These are phyloP conservation scores for Elasticomyces elasticus DNA, from an alignment of 495 filamentous ascomycete species.

Conservation along the genomic window DNA sequence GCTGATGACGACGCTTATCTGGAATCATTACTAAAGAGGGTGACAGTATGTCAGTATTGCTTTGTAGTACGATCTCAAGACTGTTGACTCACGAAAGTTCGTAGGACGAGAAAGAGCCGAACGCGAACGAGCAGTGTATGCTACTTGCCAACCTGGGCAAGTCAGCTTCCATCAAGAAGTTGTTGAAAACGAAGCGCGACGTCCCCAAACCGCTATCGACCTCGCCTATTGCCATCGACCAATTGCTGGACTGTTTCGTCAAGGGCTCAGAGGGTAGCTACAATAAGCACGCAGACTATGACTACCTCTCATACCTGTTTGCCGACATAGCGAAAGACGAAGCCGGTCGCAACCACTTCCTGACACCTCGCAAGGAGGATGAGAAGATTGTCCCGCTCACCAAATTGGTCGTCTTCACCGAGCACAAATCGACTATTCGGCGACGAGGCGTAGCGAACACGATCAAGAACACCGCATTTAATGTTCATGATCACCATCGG, in stretches of 20 bases:
- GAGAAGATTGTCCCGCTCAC: conserved; percentile 62
- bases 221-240: conserved; percentile 66
- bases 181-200: conserved; percentile 54
- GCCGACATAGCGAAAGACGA: conserved; percentile 73
- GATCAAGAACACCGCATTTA: conserved; percentile 77
- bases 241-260: conserved; percentile 91
- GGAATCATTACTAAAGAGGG: conserved; percentile 55
- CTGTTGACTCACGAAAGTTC: neutral
- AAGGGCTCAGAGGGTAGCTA: conserved; percentile 70
- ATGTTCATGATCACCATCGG: conserved; percentile 56
- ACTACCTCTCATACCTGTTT: conserved; percentile 88
- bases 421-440: conserved; percentile 67
- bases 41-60: conserved; percentile 56
- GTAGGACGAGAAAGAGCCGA: conserved; percentile 54
- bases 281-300: conserved; percentile 79
- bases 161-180: conserved; percentile 55
- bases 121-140: conserved; percentile 81
- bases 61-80: conserved; percentile 18
- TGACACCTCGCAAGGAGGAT: conserved; percentile 63
- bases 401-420: conserved; percentile 86
- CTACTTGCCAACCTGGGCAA: conserved; percentile 87
- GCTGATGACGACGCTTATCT: conserved; percentile 74
- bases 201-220: conserved; percentile 52
- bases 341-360: conserved; percentile 66
- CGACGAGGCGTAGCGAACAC: conserved; percentile 83